Evolutionary conservation across 2,329 filamentous ascomycete species (phyloP).

Genomic region (Fusarium duplospermum): DNA sequence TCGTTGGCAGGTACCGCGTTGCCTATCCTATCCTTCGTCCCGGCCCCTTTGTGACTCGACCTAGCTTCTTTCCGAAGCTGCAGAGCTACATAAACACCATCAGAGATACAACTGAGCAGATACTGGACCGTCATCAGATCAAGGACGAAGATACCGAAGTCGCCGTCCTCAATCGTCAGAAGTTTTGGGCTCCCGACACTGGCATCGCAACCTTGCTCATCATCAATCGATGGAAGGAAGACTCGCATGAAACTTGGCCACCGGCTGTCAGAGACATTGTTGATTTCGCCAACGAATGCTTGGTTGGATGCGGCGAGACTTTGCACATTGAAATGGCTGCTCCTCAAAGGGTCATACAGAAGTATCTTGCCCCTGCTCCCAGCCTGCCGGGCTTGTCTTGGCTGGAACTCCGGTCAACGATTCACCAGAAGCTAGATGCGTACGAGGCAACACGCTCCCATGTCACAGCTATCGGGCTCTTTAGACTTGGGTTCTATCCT

Average conservation of each 20-base stretch:
- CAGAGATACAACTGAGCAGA: not conserved
- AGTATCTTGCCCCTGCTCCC: not conserved
- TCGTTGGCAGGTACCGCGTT: not conserved
- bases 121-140: not conserved
- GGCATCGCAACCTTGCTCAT: not conserved
- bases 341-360: not conserved
- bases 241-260: not conserved
- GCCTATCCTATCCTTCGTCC: not conserved
- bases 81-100: not conserved
- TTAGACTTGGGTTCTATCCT: not conserved
- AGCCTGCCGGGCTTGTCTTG: not conserved
- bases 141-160: not conserved
- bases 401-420: not conserved
- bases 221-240: not conserved
- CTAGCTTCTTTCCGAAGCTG: not conserved
- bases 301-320: not conserved
- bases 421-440: not conserved
- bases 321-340: not conserved
- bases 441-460: not conserved
- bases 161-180: not conserved
- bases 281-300: not conserved
- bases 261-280: not conserved
- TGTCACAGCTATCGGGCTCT: not conserved
- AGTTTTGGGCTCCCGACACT: not conserved
- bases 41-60: not conserved